Conservation (phyloP, 768 basidiomycete species). For the Suillus variegatus region DNA sequence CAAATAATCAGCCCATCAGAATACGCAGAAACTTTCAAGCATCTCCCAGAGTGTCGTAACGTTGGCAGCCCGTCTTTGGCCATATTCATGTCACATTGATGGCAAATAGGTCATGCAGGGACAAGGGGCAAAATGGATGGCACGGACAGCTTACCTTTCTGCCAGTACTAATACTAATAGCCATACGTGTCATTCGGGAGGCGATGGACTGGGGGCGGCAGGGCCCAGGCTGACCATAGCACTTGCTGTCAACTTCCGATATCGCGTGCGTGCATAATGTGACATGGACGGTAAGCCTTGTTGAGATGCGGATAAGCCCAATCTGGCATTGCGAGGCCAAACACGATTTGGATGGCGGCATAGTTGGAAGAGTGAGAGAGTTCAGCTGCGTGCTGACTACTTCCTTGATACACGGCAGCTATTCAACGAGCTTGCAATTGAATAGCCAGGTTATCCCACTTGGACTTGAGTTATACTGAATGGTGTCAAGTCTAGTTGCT, state of each 20-base stretch:
- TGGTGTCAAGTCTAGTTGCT: background rate
- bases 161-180: too few relatives aligned
- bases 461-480: background rate
- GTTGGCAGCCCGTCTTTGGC: background rate
- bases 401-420: background rate
- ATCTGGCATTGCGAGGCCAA: background rate
- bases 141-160: background rate
- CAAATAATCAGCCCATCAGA: background rate
- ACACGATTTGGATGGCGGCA: background rate
- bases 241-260: background rate
- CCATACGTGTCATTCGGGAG: background rate
- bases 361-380: background rate
- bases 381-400: background rate
- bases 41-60: background rate
- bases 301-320: background rate
- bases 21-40: background rate
- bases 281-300: background rate
- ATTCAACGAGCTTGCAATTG: background rate
- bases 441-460: background rate
- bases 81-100: background rate
- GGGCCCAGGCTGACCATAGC: background rate
- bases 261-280: background rate
- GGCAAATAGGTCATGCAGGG: background rate
- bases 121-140: background rate
- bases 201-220: background rate